A percentile compares a stretch with the other conserved stretches of the same genome.
Evolutionary conservation across 75 land plant species (phyloP).

Genomic region (Cupressus sempervirens): DNA sequence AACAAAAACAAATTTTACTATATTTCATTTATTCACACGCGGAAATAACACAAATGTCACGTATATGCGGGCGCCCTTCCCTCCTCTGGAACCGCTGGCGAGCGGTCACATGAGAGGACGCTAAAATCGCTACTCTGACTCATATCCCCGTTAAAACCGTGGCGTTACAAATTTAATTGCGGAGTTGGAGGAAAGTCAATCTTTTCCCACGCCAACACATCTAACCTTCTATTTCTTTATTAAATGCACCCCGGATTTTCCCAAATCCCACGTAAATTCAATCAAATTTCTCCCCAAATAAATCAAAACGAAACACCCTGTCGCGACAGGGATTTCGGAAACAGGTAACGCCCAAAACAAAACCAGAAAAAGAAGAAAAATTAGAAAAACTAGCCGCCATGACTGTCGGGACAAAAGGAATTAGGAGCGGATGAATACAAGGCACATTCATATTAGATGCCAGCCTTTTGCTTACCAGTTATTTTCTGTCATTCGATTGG

Average conservation of each 20-base stretch:
- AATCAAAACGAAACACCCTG: background rate
- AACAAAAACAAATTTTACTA: background rate
- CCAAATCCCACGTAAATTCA: background rate
- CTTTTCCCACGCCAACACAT: slow-evolving; percentile 2
- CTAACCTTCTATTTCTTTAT: background rate
- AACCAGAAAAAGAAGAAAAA: background rate
- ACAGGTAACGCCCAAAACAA: background rate
- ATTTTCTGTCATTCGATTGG: background rate
- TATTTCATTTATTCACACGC: background rate
- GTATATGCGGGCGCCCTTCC: background rate
- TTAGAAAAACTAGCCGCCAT: background rate
- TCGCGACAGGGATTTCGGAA: slow-evolving; percentile 1
- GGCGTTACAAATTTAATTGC: background rate
- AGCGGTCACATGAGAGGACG: background rate
- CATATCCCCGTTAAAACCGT: background rate
- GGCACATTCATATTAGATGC: background rate
- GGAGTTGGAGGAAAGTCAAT: slow-evolving; percentile 1
- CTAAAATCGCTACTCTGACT: background rate
- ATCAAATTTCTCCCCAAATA: background rate
- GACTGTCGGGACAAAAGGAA: background rate
- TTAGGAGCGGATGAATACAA: too few species aligned
- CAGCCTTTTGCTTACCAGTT: slow-evolving; percentile 1
- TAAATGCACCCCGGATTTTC: background rate
- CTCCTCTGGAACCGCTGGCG: background rate
- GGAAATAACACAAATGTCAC: slow-evolving; percentile 1